Percentiles rank a stretch among this genome's conserved stretches.
Conservation (phyloP, 768 basidiomycete genomes). For the Gyrodon lividus region DNA sequence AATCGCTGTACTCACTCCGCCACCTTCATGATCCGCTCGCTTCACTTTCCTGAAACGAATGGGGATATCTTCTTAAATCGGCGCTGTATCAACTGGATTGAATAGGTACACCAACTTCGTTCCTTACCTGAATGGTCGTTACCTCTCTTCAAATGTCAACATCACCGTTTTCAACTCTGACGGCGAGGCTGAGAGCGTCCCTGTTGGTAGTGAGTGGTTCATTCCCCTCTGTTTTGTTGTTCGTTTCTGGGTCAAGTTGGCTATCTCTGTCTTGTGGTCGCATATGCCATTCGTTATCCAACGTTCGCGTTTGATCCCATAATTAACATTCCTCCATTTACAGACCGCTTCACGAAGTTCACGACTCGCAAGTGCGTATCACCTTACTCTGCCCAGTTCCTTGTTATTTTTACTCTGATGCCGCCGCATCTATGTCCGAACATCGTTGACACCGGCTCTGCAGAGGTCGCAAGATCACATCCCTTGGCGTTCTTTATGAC, state of each 20-base stretch:
- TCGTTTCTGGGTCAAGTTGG: neutral
- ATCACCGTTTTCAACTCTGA: slow-evolving; percentile 60
- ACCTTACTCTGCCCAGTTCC: neutral
- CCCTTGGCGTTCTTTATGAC: slow-evolving; percentile 77
- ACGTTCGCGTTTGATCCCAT: slow-evolving; percentile 2
- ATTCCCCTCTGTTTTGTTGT: neutral
- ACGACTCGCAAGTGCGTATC: slow-evolving; percentile 61
- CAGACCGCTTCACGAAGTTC: slow-evolving; percentile 69
- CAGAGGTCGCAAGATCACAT: slow-evolving; percentile 70
- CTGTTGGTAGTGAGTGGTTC: slow-evolving; percentile 41
- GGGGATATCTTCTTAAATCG: neutral
- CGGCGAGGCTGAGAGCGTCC: slow-evolving; percentile 37
- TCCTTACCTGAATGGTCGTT: slow-evolving; percentile 64
- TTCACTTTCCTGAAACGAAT: neutral
- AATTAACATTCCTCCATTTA: slow-evolving; percentile 35
- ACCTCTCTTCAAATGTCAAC: slow-evolving; percentile 84
- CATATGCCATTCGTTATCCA: neutral
- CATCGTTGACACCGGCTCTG: neutral
- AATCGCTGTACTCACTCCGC: neutral
- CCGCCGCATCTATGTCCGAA: too few relatives aligned
- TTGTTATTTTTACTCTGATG: too few relatives aligned
- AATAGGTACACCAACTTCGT: slow-evolving; percentile 63
- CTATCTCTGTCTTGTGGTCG: neutral
- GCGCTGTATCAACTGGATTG: neutral
- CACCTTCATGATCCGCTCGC: neutral